A percentile compares a stretch with the other conserved stretches of the same genome.
phyloP scores from a whole-genome alignment of 2,329 filamentous ascomycete species.

The Epichloe uncinata region DNA sequence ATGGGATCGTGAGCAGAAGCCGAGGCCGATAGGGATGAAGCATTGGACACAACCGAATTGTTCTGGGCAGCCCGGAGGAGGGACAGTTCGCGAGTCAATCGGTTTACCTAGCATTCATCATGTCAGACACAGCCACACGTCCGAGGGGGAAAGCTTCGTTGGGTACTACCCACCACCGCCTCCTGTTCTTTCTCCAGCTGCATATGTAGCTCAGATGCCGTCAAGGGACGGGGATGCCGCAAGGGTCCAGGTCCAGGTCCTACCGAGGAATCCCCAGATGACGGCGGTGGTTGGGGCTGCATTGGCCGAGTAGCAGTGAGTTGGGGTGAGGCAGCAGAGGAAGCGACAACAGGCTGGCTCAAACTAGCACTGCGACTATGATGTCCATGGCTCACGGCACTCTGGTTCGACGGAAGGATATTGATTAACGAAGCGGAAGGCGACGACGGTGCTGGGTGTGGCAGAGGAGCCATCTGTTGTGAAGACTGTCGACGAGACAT shows the following conservation, averaged over 20 bases:
- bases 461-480: conserved; percentile 29
- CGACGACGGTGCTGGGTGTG: conserved; percentile 12
- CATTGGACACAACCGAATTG: conserved; percentile 50
- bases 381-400: conserved; percentile 25
- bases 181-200: conserved; percentile 94
- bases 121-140: not conserved
- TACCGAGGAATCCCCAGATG: conserved; percentile 27
- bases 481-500: conserved; percentile 30
- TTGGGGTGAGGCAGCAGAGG: conserved; percentile 18
- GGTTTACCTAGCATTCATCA: conserved; percentile 57
- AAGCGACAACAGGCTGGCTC: conserved; percentile 16
- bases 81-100: conserved; percentile 76
- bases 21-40: conserved; percentile 47
- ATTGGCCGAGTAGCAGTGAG: conserved; percentile 10
- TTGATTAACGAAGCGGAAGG: conserved; percentile 32
- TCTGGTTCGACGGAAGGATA: conserved; percentile 44
- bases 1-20: conserved; percentile 35
- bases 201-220: conserved; percentile 75
- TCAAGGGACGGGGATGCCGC: conserved; percentile 76
- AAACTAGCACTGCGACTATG: conserved; percentile 7
- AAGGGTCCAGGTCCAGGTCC: conserved; percentile 55
- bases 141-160: too few species aligned
- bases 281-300: conserved; percentile 19
- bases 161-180: conserved; percentile 53
- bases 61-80: conserved; percentile 63